phyloP scores from a whole-genome alignment of 495 filamentous ascomycete species.

The Baudoinia panamericana region DNA sequence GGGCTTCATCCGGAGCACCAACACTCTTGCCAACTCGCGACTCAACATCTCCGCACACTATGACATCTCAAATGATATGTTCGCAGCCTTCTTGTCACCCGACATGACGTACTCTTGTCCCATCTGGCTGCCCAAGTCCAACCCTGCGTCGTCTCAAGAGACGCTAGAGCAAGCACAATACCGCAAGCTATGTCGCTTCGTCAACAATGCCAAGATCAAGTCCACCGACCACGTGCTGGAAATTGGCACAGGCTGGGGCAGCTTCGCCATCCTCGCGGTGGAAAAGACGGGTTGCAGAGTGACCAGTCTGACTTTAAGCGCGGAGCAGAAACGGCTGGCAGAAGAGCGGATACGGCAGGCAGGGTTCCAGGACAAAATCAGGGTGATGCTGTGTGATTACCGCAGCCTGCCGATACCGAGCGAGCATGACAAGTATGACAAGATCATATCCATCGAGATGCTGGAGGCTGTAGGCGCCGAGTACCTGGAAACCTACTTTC shows the following conservation, averaged over 20 bases:
- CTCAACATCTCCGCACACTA: constrained; percentile 59
- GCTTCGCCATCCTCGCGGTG: constrained; percentile 23
- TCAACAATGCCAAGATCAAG: constrained; percentile 46
- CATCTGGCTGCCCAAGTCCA: constrained; percentile 42
- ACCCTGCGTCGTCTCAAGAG: constrained; percentile 32
- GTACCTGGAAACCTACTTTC: constrained; percentile 43
- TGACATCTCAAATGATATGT: constrained; percentile 63
- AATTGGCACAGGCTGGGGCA: constrained; percentile 25
- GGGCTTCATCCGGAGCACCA: constrained; percentile 42
- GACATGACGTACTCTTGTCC: constrained; percentile 71
- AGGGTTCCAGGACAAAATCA: constrained; percentile 21
- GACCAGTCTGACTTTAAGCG: constrained; percentile 21
- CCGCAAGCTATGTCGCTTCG: constrained; percentile 48
- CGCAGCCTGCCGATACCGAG: constrained; percentile 16
- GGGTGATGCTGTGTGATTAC: constrained; percentile 25
- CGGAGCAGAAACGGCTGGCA: constrained; percentile 23
- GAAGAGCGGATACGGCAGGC: constrained; percentile 20
- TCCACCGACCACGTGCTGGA: constrained; percentile 35
- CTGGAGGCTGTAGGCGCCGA: constrained; percentile 57
- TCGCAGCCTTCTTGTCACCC: constrained; percentile 54
- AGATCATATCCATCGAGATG: constrained; percentile 63
- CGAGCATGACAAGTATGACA: constrained; percentile 39
- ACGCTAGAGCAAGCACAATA: constrained; percentile 50
- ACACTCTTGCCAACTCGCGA: constrained; percentile 50
- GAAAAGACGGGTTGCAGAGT: constrained; percentile 23